Evolutionary conservation across 306 rosid species (phyloP).

Genomic region (Rosa rugosa): DNA sequence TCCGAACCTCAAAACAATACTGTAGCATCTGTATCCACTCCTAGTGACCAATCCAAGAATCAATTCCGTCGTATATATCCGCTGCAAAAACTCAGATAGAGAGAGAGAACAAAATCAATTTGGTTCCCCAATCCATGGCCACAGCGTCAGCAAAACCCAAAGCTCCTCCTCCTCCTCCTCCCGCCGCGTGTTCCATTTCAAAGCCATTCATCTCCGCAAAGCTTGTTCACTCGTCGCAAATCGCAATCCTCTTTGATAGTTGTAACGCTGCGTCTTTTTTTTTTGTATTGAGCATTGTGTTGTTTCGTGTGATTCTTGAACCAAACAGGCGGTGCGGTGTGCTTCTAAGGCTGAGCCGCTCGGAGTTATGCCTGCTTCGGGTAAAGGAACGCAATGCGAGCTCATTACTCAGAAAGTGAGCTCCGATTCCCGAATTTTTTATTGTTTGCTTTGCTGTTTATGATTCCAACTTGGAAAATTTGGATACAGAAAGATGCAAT

Average conservation of each 20-base stretch:
- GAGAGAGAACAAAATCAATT: constrained; percentile 10
- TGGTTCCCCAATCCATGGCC: constrained; percentile 3
- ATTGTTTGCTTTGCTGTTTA: not conserved
- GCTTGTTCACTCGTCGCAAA: constrained; percentile 9
- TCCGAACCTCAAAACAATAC: not conserved
- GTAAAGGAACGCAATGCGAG: constrained; percentile 94
- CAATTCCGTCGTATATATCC: not conserved
- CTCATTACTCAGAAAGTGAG: constrained; percentile 69
- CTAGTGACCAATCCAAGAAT: not conserved
- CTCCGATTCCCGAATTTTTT: not conserved
- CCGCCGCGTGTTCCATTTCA: constrained; percentile 8
- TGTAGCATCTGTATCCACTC: not conserved
- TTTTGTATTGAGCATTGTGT: not conserved
- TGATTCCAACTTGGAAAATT: not conserved
- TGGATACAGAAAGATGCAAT: not conserved
- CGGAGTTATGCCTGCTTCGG: constrained; percentile 83
- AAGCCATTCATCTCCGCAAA: not conserved
- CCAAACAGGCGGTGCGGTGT: constrained; percentile 36
- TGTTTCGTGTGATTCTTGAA: not conserved
- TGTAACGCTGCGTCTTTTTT: not conserved
- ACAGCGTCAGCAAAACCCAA: constrained; percentile 12
- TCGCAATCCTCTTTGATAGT: not conserved
- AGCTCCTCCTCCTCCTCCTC: not conserved
- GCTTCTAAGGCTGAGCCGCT: constrained; percentile 48
- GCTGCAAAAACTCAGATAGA: not conserved